phyloP scores from a whole-genome alignment of 345 rosid genomes.

The Hibiscus tridactylites region DNA sequence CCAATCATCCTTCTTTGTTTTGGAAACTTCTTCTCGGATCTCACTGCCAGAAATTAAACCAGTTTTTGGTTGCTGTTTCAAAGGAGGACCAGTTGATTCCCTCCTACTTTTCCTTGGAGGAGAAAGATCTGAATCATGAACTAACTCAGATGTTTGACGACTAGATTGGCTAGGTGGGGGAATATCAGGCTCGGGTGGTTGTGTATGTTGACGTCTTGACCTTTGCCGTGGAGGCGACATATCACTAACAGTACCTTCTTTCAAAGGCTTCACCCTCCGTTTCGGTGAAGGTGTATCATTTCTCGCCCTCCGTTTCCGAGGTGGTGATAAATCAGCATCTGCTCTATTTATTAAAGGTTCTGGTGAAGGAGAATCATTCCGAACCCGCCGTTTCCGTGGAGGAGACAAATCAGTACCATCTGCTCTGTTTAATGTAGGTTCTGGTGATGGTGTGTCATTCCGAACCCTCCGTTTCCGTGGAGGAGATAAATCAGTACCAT shows the following conservation, averaged over 20 bases:
- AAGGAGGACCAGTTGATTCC: constrained; percentile 26
- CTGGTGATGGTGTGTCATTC: constrained; percentile 31
- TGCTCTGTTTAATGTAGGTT: constrained; percentile 11
- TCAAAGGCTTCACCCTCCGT: background rate
- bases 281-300: constrained; percentile 6
- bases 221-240: constrained; percentile 7
- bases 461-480: constrained; percentile 29
- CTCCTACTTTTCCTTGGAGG: constrained; percentile 49
- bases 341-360: background rate
- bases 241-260: constrained; percentile 4
- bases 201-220: background rate
- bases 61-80: constrained; percentile 37
- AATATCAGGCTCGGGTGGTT: constrained; percentile 28
- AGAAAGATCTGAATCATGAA: constrained; percentile 35
- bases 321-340: constrained; percentile 40
- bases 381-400: constrained; percentile 8
- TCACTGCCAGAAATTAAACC: constrained; percentile 73
- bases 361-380: background rate
- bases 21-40: constrained; percentile 44
- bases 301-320: constrained; percentile 15
- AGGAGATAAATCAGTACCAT: constrained; percentile 21
- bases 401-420: constrained; percentile 40
- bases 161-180: constrained; percentile 20
- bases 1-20: constrained; percentile 49
- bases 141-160: background rate